Evolutionary conservation across 106 monocot species (phyloP).

Genomic region (Platanthera zijinensis): DNA sequence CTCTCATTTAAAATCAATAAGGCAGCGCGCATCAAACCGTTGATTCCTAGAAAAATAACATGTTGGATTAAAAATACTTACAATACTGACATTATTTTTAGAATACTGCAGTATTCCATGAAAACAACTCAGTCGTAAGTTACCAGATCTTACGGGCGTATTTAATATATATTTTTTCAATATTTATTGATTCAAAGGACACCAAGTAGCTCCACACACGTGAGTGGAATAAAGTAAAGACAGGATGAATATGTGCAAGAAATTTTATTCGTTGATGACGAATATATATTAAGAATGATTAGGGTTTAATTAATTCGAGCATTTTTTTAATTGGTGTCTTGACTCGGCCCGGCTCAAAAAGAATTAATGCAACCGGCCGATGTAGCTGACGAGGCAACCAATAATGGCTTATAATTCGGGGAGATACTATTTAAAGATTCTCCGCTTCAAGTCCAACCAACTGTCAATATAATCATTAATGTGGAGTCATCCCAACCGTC

Average conservation of each 20-base stretch:
- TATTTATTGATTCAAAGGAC: neutral
- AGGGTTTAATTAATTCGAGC: neutral
- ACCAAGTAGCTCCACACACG: neutral
- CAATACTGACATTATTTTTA: no score
- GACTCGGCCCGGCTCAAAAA: neutral
- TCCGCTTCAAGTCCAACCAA: neutral
- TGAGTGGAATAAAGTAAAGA: neutral
- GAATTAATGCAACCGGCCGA: constrained; percentile 1
- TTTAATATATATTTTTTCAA: neutral
- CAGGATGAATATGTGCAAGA: neutral
- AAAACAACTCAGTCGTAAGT: neutral
- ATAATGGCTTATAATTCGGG: neutral
- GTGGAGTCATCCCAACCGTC: no score
- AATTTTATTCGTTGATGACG: neutral
- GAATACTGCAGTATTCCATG: no score
- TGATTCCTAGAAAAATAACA: no score
- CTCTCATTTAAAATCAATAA: no score
- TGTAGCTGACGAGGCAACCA: neutral
- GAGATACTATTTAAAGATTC: neutral
- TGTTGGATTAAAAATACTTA: no score
- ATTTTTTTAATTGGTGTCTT: neutral
- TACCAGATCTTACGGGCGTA: neutral
- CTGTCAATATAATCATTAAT: neutral
- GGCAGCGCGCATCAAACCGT: no score
- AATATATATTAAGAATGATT: neutral